Percentiles rank a stretch among this genome's conserved stretches.
These are phyloP conservation scores for Penicillium sp. DNA, from an alignment of 2,329 filamentous ascomycete genomes.

Conservation along the genomic window DNA sequence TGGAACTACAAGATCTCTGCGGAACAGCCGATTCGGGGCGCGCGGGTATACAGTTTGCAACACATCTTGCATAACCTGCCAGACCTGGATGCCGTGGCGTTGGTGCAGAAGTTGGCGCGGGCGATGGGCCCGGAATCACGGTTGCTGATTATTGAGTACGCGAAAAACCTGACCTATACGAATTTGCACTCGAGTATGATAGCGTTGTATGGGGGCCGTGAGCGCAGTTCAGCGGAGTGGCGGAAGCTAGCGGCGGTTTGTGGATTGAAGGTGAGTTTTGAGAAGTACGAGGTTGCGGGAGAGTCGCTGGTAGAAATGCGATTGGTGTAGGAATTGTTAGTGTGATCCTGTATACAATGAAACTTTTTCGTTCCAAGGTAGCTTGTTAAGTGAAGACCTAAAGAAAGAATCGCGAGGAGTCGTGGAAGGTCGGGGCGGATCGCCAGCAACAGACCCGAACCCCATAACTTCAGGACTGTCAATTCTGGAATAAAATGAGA, in stretches of 20 bases:
- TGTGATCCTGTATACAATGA: not conserved
- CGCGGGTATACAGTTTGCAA: constrained; percentile 42
- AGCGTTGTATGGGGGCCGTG: constrained; percentile 42
- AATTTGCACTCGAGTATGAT: constrained; percentile 48
- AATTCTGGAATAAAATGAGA: not conserved
- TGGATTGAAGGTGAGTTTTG: constrained; percentile 45
- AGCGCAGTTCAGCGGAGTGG: constrained; percentile 45
- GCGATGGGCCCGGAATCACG: constrained; percentile 45
- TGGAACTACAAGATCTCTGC: constrained; percentile 46
- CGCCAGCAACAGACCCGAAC: not conserved
- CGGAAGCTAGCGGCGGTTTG: constrained; percentile 41
- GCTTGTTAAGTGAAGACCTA: too few species aligned
- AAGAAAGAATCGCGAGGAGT: not conserved
- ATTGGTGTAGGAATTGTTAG: constrained; percentile 13
- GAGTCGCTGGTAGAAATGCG: constrained; percentile 48
- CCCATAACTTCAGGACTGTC: too few species aligned
- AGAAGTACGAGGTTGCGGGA: constrained; percentile 40
- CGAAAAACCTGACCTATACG: constrained; percentile 45
- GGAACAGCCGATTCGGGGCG: constrained; percentile 42
- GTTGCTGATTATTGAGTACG: constrained; percentile 45
- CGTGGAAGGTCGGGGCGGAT: not conserved
- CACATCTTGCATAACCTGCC: constrained; percentile 48
- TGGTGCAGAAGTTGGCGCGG: constrained; percentile 44
- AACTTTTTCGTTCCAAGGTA: not conserved
- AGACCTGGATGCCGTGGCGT: constrained; percentile 43